These are phyloP conservation scores for Sporisorium sorghi DNA, from an alignment of 1,284 basidiomycete genomes.

Conservation along the genomic window DNA sequence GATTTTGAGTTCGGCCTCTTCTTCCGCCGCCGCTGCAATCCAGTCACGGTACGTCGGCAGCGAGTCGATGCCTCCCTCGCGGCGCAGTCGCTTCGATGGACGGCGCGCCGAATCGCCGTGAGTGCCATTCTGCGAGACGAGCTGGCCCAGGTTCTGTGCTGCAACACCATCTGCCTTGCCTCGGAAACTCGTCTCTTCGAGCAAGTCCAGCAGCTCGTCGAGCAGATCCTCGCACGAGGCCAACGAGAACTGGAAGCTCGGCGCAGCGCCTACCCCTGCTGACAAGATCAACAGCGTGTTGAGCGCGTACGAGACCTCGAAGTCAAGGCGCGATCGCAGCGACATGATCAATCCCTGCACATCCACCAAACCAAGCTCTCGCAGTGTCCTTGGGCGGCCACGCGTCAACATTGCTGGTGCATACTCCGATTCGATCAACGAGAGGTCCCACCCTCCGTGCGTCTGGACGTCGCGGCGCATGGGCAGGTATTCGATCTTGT, in stretches of 20 bases:
- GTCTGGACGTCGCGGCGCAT: constrained; percentile 81
- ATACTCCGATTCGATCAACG: constrained; percentile 77
- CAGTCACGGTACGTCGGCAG: constrained; percentile 59
- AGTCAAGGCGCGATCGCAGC: constrained; percentile 83
- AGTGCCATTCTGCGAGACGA: constrained; percentile 7
- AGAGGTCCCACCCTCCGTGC: constrained; percentile 85
- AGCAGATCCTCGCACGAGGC: constrained; percentile 82
- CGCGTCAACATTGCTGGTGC: constrained; percentile 73
- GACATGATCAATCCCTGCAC: constrained; percentile 90
- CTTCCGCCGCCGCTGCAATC: constrained; percentile 57
- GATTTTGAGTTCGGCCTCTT: constrained; percentile 58
- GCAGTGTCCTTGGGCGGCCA: constrained; percentile 75
- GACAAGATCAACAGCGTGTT: constrained; percentile 88
- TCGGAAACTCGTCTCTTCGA: constrained; percentile 83
- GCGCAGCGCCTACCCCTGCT: constrained; percentile 73
- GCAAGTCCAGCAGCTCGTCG: constrained; percentile 85
- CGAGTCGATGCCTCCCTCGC: constrained; percentile 46
- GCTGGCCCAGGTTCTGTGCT: constrained; percentile 1
- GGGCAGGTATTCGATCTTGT: constrained; percentile 91
- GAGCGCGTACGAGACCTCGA: constrained; percentile 88
- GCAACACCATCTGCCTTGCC: constrained; percentile 70
- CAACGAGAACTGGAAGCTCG: constrained; percentile 77
- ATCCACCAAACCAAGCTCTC: constrained; percentile 85
- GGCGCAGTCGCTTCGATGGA: constrained; percentile 20
- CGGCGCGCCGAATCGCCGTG: neutral